Base-by-base conservation (phyloP, 352 stramenopile species). In the Globisporangium nodosum region DNA sequence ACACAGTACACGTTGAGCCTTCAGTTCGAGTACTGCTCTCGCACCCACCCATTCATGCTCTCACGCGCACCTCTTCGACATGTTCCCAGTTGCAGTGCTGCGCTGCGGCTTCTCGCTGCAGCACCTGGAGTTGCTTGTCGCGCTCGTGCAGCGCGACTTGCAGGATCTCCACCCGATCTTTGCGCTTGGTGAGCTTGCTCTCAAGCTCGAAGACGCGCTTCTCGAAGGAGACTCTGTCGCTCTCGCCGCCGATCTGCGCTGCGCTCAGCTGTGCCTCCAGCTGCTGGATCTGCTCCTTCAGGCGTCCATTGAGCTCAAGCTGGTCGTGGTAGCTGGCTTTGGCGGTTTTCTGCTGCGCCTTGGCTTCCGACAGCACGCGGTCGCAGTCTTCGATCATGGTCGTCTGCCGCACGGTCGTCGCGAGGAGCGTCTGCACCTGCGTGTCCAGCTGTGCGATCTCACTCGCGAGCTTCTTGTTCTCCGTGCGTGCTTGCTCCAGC, bases 361-460 rank as follows among this genome's bases (percentile, higher is more conserved):
- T 75, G 13, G 68, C 61, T 30, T 88, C 75, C 3, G 66, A 69
- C 5, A 91, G 58, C 31, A 69, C 70, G 16, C 76, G 78, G 48
- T 91, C 77, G 46, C 77, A 91, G 48, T 91, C 81, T 46, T 91
- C 79, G 37, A 89, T 88, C 54, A 91, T 70, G n/a, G 65, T 68
- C 33, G 78, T 89, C 60, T 91, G 81, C 7, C 79, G 59, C 47
- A 81, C 66, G 3, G 81, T 88, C 27, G 81, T 91, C 8, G 68
- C 67, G 20, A 86, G 63, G 40, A 91, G 60, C 3, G 78, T 69
- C 57, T 77, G 64, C 6, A 85, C 74, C 33, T 81, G 76, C 16
- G 75, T 16, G 43, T 86, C 67, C 16, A 79, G 60, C 18, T 71
- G 55, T 2, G 46, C 52, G n/a, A 73, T 58, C 5, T 80, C 63